These are phyloP conservation scores for Eremochloa ophiuroides DNA, from an alignment of 176 grass and related monocot species.

Conservation along the genomic window DNA sequence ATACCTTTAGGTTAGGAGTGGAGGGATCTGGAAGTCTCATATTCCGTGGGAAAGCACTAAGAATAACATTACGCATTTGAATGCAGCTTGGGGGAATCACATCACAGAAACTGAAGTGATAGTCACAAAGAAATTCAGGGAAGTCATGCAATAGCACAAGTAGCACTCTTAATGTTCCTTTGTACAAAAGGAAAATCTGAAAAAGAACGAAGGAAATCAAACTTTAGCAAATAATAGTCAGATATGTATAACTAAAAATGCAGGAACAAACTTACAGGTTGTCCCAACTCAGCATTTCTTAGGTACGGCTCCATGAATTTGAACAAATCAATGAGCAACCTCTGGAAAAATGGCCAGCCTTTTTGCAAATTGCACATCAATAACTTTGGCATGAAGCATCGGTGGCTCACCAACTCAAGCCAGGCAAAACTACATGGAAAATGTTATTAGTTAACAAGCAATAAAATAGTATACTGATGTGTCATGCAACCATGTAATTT, in stretches of 20 bases:
- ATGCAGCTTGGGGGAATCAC: constrained; percentile 94
- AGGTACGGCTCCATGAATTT: constrained; percentile 97
- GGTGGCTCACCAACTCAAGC: constrained; percentile 95
- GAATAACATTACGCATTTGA: constrained; percentile 98
- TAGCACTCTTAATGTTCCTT: constrained; percentile 83
- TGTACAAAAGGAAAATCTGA: constrained; percentile 83
- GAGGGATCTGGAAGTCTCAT: constrained; percentile 99
- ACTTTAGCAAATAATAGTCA: neutral
- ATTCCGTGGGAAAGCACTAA: constrained; percentile 92
- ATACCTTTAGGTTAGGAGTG: constrained; percentile 93
- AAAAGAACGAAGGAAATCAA: constrained; percentile 22
- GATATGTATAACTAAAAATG: constrained; percentile 13
- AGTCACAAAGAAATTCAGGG: constrained; percentile 96
- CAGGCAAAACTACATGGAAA: constrained; percentile 76
- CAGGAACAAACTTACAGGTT: constrained; percentile 54
- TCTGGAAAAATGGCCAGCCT: constrained; percentile 91
- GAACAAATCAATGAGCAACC: constrained; percentile 91
- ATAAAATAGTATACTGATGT: neutral
- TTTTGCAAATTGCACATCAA: constrained; percentile 77
- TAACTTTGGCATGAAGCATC: constrained; percentile 90
- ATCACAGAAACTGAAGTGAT: constrained; percentile 98
- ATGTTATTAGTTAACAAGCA: constrained; percentile 2
- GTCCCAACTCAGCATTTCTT: constrained; percentile 81
- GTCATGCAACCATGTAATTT: neutral
- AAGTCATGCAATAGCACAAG: constrained; percentile 97